phyloP scores from a whole-genome alignment of 805 yeast species.

The Starmerella potacharoeniae region DNA sequence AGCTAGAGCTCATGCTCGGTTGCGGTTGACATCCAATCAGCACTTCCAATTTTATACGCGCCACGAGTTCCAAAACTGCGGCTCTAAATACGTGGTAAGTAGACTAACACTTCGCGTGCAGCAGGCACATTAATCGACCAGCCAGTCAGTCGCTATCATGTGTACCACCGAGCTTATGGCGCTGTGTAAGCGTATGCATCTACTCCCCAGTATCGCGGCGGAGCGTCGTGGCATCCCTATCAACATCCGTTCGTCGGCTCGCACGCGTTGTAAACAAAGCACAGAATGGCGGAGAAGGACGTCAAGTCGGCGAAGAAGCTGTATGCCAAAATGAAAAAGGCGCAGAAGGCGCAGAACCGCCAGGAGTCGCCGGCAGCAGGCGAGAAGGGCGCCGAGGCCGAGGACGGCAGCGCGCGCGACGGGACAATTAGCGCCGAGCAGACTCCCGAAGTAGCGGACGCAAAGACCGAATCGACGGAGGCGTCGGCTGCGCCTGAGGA shows the following conservation, averaged over 20 bases:
- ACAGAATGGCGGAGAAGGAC: slow-evolving; percentile 14
- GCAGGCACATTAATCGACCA: too few relatives aligned
- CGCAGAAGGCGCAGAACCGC: slow-evolving; percentile 38
- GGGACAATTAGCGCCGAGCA: neutral
- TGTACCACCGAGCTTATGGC: neutral
- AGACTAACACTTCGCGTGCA: too few relatives aligned
- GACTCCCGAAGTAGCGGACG: too few relatives aligned
- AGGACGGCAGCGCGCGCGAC: neutral
- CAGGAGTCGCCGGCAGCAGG: slow-evolving; percentile 25
- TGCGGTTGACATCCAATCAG: too few relatives aligned
- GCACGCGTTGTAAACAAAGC: neutral
- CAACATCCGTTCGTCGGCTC: neutral
- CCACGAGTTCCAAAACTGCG: too few relatives aligned
- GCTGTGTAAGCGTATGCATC: neutral
- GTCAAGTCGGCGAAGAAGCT: slow-evolving; percentile 64
- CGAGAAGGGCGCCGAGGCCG: slow-evolving; percentile 7
- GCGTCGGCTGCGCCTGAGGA: neutral
- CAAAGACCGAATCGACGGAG: too few relatives aligned
- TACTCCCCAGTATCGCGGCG: neutral
- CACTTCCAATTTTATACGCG: too few relatives aligned
- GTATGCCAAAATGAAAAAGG: slow-evolving; percentile 58
- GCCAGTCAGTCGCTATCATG: neutral
- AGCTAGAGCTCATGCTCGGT: too few relatives aligned
- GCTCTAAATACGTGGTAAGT: too few relatives aligned
- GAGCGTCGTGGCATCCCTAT: neutral